phyloP scores from a whole-genome alignment of 1,284 basidiomycete species.

The Bondarzewia mesenterica region DNA sequence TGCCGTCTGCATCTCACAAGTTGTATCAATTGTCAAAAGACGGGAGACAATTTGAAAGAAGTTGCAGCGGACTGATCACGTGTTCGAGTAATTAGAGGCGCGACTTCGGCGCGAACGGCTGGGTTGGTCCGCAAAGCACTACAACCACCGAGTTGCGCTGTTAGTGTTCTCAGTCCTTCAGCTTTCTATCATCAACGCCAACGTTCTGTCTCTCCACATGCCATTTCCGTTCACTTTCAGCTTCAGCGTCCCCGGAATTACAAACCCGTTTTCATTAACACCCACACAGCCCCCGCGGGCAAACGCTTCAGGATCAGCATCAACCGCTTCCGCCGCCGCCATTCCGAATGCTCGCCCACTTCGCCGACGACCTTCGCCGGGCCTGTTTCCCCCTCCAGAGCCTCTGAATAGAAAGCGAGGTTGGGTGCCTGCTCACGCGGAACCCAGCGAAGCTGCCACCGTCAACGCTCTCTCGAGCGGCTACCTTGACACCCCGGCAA shows the following conservation, averaged over 20 bases:
- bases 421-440: conserved; percentile 56
- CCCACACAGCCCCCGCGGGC: conserved; percentile 13
- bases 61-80: conserved; percentile 4
- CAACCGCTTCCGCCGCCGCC: neutral
- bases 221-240: conserved; percentile 62
- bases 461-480: conserved; percentile 46
- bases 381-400: conserved; percentile 23
- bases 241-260: conserved; percentile 48
- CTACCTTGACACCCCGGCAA: conserved; percentile 58
- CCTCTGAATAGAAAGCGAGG: conserved; percentile 53
- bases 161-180: too few species aligned
- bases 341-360: neutral
- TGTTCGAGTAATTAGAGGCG: neutral
- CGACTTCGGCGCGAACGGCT: too few species aligned
- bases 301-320: neutral
- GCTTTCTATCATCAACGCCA: neutral
- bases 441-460: conserved; percentile 43
- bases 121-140: neutral
- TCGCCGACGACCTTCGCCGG: conserved; percentile 6
- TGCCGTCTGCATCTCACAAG: too few species aligned
- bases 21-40: too few species aligned
- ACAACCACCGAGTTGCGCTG: neutral
- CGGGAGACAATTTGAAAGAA: too few species aligned
- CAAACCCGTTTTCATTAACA: conserved; percentile 55
- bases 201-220: conserved; percentile 23